Evolutionary conservation across 371 early-diverging fungal genomes (phyloP).

Genomic region (Mucor lusitanicus): DNA sequence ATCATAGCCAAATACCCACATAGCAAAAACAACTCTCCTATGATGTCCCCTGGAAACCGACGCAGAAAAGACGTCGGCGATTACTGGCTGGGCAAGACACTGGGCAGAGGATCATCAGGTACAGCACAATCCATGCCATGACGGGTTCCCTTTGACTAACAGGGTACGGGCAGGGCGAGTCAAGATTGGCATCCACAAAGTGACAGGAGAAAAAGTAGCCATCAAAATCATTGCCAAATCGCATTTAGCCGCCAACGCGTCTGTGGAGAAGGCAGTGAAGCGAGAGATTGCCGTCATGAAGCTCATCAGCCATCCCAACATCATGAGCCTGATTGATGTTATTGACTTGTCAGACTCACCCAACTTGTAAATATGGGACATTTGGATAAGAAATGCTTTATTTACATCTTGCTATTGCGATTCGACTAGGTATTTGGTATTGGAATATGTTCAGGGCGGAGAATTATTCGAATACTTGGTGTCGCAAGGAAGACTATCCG

Average conservation of each 20-base stretch:
- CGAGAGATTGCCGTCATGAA: conserved; percentile 95
- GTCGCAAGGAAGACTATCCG: conserved; percentile 84
- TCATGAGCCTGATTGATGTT: conserved; percentile 88
- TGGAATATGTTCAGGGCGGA: conserved; percentile 96
- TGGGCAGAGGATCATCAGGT: conserved; percentile 88
- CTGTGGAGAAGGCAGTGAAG: conserved; percentile 81
- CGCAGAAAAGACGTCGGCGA: conserved; percentile 71
- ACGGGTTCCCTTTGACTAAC: background rate
- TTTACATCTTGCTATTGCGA: background rate
- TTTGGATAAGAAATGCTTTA: background rate
- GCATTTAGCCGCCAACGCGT: conserved; percentile 56
- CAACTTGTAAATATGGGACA: conserved; percentile 66
- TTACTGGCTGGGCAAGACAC: conserved; percentile 74
- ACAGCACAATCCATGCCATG: conserved; percentile 1
- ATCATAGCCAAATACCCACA: conserved; percentile 24
- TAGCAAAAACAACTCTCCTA: conserved; percentile 19
- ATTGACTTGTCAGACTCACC: conserved; percentile 67
- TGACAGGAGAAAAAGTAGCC: conserved; percentile 79
- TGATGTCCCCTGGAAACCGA: conserved; percentile 44
- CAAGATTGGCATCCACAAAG: conserved; percentile 76
- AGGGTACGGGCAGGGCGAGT: conserved; percentile 67
- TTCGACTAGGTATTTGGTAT: conserved; percentile 78
- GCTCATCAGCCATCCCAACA: conserved; percentile 89
- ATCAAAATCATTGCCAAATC: conserved; percentile 88
- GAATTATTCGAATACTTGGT: conserved; percentile 96